phyloP scores from a whole-genome alignment of 192 early-diverging fungal species.

The Coemansia sp. region DNA sequence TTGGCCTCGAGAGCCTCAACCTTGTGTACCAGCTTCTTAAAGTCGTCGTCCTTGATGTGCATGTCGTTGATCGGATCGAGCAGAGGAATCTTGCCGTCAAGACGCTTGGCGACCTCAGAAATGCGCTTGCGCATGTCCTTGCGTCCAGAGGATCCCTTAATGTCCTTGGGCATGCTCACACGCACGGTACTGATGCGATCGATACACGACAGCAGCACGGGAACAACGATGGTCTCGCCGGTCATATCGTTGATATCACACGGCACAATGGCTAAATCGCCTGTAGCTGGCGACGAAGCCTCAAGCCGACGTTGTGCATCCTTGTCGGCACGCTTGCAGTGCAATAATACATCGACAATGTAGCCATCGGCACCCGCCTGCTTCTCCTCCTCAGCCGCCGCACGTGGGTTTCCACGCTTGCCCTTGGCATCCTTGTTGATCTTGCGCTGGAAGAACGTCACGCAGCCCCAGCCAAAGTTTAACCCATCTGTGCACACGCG shows the following conservation, averaged over 20 bases:
- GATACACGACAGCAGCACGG: constrained; percentile 71
- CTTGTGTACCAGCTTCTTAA: constrained; percentile 73
- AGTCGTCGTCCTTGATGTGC: constrained; percentile 75
- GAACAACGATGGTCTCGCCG: constrained; percentile 68
- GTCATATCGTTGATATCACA: constrained; percentile 46
- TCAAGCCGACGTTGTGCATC: constrained; percentile 18
- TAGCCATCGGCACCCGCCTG: constrained; percentile 55
- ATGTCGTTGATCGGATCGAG: constrained; percentile 90
- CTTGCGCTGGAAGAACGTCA: constrained; percentile 70
- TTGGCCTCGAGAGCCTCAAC: constrained; percentile 68
- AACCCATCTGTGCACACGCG: constrained; percentile 56
- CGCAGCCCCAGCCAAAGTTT: constrained; percentile 93
- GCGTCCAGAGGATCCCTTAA: constrained; percentile 58
- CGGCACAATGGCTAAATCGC: constrained; percentile 40
- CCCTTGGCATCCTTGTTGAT: constrained; percentile 13
- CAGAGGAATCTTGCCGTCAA: constrained; percentile 73
- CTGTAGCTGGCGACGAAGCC: constrained; percentile 17
- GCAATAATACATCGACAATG: constrained; percentile 82
- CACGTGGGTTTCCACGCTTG: constrained; percentile 25
- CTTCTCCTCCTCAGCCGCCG: constrained; percentile 29
- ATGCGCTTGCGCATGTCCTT: constrained; percentile 63
- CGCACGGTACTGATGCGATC: constrained; percentile 73
- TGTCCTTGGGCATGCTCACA: constrained; percentile 67
- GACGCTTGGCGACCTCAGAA: constrained; percentile 66
- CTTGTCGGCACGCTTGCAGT: constrained; percentile 57